These are phyloP conservation scores for Arabis hirsuta DNA, from an alignment of 345 rosid genomes.

Conservation along the genomic window DNA sequence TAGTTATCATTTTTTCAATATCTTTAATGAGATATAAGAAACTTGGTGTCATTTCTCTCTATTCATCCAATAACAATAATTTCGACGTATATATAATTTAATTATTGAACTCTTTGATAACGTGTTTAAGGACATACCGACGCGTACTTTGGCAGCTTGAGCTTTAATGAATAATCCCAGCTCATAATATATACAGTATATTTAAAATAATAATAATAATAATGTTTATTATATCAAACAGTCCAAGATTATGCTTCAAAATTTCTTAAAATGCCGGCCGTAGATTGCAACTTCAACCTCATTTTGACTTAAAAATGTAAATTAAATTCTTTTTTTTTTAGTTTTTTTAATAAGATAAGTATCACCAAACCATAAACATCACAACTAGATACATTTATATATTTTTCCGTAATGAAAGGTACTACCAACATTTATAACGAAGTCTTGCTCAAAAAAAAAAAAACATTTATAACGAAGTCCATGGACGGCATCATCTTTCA, in stretches of 20 bases:
- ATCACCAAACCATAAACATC: constrained; percentile 38
- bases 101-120: constrained; percentile 1
- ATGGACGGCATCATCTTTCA: constrained; percentile 17
- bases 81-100: neutral
- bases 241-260: no score
- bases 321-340: neutral
- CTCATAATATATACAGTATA: neutral
- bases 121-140: constrained; percentile 20
- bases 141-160: constrained; percentile 3
- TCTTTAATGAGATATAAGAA: neutral
- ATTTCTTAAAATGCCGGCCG: neutral
- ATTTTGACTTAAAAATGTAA: constrained; percentile 1
- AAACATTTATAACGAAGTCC: constrained; percentile 26
- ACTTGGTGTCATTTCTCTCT: constrained; percentile 35
- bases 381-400: constrained; percentile 37
- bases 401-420: constrained; percentile 6
- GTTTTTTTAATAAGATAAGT: constrained; percentile 16
- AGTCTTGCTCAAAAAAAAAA: neutral
- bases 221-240: no score
- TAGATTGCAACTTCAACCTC: constrained; percentile 14
- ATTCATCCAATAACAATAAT: constrained; percentile 12
- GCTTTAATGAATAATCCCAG: constrained; percentile 17
- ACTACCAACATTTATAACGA: constrained; percentile 17
- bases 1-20: neutral
- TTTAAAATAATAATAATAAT: no score